Conservation (phyloP, 2,329 filamentous ascomycete species). For the Aureobasidium sp. region DNA sequence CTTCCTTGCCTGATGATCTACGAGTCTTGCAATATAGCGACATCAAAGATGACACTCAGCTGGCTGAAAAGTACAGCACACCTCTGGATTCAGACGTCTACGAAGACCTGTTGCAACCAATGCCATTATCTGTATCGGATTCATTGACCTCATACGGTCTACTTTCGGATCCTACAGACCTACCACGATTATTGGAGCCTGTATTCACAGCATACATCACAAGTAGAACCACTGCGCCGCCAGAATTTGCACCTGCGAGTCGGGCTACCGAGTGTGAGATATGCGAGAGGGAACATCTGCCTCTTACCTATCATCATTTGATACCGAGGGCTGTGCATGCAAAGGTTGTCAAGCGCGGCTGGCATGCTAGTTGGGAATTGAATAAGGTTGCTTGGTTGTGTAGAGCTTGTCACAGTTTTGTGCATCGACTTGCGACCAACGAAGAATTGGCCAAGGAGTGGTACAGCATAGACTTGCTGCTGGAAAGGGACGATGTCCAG, state of each 20-base stretch:
- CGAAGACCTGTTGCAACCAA: slow-evolving; percentile 41
- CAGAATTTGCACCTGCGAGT: slow-evolving; percentile 43
- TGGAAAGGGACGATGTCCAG: slow-evolving; percentile 62
- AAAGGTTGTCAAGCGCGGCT: slow-evolving; percentile 66
- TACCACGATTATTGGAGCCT: slow-evolving; percentile 51
- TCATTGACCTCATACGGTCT: slow-evolving; percentile 60
- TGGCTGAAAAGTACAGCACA: slow-evolving; percentile 48
- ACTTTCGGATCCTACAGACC: slow-evolving; percentile 38
- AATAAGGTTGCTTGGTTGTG: slow-evolving; percentile 82
- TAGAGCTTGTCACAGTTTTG: slow-evolving; percentile 72
- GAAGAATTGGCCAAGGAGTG: slow-evolving; percentile 68
- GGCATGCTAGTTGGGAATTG: slow-evolving; percentile 66
- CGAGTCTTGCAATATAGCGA: slow-evolving; percentile 52
- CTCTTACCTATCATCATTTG: slow-evolving; percentile 74
- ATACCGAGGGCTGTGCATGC: slow-evolving; percentile 72
- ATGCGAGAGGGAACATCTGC: slow-evolving; percentile 65
- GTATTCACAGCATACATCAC: slow-evolving; percentile 55
- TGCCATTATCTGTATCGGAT: slow-evolving; percentile 56
- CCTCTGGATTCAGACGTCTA: slow-evolving; percentile 34
- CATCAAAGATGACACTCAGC: slow-evolving; percentile 39
- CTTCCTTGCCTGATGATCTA: slow-evolving; percentile 52
- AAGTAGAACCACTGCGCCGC: slow-evolving; percentile 51
- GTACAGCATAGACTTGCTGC: slow-evolving; percentile 63
- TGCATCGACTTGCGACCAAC: slow-evolving; percentile 65
- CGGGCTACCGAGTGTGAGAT: slow-evolving; percentile 59